Percentiles rank a stretch among this genome's conserved stretches.
Evolutionary conservation across 805 yeast species (phyloP).

Genomic region (Cyberlindnera xylosilytica): DNA sequence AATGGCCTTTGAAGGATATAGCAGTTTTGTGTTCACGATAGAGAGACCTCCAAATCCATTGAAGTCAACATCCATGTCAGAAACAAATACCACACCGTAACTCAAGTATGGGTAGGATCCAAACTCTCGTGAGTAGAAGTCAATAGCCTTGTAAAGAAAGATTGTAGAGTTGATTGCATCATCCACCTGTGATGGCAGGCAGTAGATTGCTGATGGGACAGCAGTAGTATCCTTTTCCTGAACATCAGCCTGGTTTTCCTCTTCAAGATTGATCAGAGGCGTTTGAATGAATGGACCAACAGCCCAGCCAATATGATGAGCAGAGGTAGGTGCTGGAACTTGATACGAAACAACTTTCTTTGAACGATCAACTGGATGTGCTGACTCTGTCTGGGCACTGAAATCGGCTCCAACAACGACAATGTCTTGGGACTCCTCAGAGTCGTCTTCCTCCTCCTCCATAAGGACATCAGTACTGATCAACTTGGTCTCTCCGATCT

Average conservation of each 20-base stretch:
- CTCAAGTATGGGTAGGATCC: constrained; percentile 92
- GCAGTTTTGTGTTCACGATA: constrained; percentile 52
- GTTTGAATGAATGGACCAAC: constrained; percentile 80
- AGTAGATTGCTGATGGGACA: constrained; percentile 60
- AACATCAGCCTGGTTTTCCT: constrained; percentile 31
- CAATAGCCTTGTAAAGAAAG: constrained; percentile 74
- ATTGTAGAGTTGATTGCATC: constrained; percentile 69
- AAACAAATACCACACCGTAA: constrained; percentile 72
- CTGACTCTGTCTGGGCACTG: constrained; percentile 60
- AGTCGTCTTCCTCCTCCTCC: constrained; percentile 31
- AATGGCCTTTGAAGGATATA: constrained; percentile 70
- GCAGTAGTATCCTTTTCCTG: constrained; percentile 37
- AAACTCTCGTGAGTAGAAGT: constrained; percentile 79
- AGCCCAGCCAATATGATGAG: constrained; percentile 95
- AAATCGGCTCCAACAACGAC: constrained; percentile 70
- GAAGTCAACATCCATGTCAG: constrained; percentile 45
- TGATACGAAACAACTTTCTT: constrained; percentile 75
- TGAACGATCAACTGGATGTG: constrained; percentile 71
- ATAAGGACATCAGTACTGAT: constrained; percentile 28
- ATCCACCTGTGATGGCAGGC: constrained; percentile 54
- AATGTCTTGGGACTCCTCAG: constrained; percentile 43
- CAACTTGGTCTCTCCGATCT: constrained; percentile 45
- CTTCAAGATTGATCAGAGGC: constrained; percentile 45
- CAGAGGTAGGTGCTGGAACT: constrained; percentile 78
- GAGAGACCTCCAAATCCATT: constrained; percentile 76